A percentile compares a stretch with the other conserved stretches of the same genome.
Evolutionary conservation across 352 stramenopile genomes (phyloP).

Genomic region (Pythium utonaiense): DNA sequence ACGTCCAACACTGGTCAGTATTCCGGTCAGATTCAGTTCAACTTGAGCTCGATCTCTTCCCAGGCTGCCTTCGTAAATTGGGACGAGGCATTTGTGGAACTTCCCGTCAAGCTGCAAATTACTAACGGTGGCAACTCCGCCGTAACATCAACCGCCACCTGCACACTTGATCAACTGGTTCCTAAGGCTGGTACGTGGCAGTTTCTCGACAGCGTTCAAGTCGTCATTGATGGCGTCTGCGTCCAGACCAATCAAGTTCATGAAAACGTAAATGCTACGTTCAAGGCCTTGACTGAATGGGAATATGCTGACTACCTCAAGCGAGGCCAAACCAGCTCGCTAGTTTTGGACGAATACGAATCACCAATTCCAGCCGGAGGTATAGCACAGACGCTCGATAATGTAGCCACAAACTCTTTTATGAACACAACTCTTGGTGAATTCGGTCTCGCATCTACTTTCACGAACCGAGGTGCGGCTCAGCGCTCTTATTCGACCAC

Average conservation of each 20-base stretch:
- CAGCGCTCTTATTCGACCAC: conserved; percentile 16
- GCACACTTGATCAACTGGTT: conserved; percentile 18
- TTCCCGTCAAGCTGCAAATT: conserved; percentile 21
- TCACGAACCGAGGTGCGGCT: conserved; percentile 17
- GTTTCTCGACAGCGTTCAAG: conserved; percentile 16
- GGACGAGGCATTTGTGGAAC: conserved; percentile 19
- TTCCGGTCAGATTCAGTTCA: conserved; percentile 20
- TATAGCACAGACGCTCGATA: conserved; percentile 17
- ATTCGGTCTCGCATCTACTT: conserved; percentile 20
- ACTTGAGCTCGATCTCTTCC: conserved; percentile 16
- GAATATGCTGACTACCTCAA: conserved; percentile 18
- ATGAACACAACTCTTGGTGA: conserved; percentile 20
- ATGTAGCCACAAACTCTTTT: conserved; percentile 16
- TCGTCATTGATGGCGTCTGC: conserved; percentile 16
- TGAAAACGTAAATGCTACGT: conserved; percentile 23
- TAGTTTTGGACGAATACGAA: conserved; percentile 21
- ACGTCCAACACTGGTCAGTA: conserved; percentile 21
- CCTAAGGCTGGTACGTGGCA: conserved; percentile 15
- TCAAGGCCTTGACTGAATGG: conserved; percentile 21
- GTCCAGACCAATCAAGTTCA: conserved; percentile 21
- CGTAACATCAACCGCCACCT: conserved; percentile 19
- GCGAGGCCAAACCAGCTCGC: conserved; percentile 11
- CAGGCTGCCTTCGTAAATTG: conserved; percentile 19
- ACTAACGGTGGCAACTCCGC: conserved; percentile 16
- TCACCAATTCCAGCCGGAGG: conserved; percentile 15